These are phyloP conservation scores for Kodamaea lidongshanica DNA, from an alignment of 805 yeast species.

Conservation along the genomic window DNA sequence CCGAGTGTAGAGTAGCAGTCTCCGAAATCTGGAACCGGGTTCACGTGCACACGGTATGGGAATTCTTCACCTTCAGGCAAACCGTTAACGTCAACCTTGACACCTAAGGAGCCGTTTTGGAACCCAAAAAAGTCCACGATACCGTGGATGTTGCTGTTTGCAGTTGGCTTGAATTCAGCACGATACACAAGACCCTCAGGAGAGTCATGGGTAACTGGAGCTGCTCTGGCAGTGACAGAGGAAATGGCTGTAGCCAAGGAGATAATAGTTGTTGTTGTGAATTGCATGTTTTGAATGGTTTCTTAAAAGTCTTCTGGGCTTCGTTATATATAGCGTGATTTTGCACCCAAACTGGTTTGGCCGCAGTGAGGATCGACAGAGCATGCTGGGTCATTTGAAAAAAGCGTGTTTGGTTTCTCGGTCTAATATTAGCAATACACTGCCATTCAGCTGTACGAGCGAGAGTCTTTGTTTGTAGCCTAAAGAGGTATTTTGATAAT, in stretches of 20 bases:
- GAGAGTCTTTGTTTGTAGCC: no score
- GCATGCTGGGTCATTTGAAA: no score
- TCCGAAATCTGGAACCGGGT: constrained; percentile 24
- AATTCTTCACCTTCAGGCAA: constrained; percentile 38
- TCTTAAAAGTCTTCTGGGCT: no score
- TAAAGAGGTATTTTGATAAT: no score
- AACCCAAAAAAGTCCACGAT: constrained; percentile 22
- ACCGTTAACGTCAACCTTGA: constrained; percentile 23
- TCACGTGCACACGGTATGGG: constrained; percentile 33
- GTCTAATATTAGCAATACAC: no score
- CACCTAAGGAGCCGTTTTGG: constrained; percentile 26
- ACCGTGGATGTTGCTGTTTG: constrained; percentile 19
- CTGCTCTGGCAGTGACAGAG: constrained; percentile 9
- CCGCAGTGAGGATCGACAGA: no score
- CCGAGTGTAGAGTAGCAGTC: constrained; percentile 24
- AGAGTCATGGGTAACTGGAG: constrained; percentile 25
- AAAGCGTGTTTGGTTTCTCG: no score
- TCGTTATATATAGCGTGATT: no score
- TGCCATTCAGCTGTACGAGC: no score
- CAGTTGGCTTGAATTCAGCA: constrained; percentile 22
- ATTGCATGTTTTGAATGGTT: no score
- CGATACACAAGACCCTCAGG: constrained; percentile 19
- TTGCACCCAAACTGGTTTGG: no score
- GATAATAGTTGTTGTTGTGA: constrained; percentile 1
- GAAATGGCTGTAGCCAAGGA: constrained; percentile 1